These are phyloP conservation scores for Sporothrix euskadiensis DNA, from an alignment of 2,329 filamentous ascomycete genomes.

Conservation along the genomic window DNA sequence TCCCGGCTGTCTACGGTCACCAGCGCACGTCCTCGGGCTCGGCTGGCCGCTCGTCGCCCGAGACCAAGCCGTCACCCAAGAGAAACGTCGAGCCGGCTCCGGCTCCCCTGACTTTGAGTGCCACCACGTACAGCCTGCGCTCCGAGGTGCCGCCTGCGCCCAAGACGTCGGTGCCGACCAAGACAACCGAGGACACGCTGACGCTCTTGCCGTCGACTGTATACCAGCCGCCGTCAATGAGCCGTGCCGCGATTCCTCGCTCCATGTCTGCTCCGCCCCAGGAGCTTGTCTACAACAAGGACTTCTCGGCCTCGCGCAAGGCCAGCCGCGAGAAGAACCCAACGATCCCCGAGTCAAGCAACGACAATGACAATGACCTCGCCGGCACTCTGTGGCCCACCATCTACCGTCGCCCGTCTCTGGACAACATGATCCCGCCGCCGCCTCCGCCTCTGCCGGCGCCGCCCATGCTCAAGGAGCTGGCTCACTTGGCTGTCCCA, in stretches of 20 bases:
- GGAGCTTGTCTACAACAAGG: slow-evolving; percentile 41
- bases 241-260: slow-evolving; percentile 50
- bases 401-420: slow-evolving; percentile 47
- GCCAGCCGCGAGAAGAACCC: slow-evolving; percentile 24
- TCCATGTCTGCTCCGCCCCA: slow-evolving; percentile 64
- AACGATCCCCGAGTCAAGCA: slow-evolving; percentile 15
- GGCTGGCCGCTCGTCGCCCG: slow-evolving; percentile 31
- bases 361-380: background rate
- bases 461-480: slow-evolving; percentile 60
- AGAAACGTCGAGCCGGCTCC: slow-evolving; percentile 31
- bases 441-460: slow-evolving; percentile 58
- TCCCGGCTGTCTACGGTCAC: slow-evolving; percentile 50
- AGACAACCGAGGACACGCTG: slow-evolving; percentile 35
- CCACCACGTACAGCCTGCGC: slow-evolving; percentile 27
- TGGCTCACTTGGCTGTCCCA: slow-evolving; percentile 61
- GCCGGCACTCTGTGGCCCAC: background rate
- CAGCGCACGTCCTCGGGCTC: slow-evolving; percentile 45
- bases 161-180: slow-evolving; percentile 21
- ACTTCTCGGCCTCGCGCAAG: background rate
- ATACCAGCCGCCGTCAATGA: slow-evolving; percentile 55
- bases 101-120: slow-evolving; percentile 23
- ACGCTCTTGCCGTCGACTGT: slow-evolving; percentile 61
- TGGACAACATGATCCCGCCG: slow-evolving; percentile 52
- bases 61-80: slow-evolving; percentile 37
- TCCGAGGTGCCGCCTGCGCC: slow-evolving; percentile 33